These are phyloP conservation scores for Lentinus brumalis DNA, from an alignment of 768 basidiomycete species.

Conservation along the genomic window DNA sequence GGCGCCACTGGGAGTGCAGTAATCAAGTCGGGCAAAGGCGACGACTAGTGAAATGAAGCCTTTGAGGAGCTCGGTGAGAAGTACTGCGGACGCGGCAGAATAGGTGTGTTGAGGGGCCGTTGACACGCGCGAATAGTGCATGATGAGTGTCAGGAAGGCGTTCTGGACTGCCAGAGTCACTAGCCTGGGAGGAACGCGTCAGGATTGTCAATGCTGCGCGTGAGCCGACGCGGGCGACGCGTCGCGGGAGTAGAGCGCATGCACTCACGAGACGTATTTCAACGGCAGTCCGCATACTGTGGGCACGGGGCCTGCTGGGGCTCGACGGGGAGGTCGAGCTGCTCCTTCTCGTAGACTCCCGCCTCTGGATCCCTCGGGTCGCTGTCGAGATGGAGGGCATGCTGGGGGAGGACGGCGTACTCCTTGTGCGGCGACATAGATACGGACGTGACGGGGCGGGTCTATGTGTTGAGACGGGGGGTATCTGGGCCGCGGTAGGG, in stretches of 20 bases:
- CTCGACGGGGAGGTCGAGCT: constrained; percentile 42
- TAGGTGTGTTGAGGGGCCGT: constrained; percentile 75
- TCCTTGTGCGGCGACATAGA: constrained; percentile 28
- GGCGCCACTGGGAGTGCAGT: constrained; percentile 27
- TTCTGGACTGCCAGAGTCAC: constrained; percentile 92
- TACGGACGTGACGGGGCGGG: constrained; percentile 5
- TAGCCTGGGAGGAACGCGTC: constrained; percentile 45
- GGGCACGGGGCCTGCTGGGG: constrained; percentile 43
- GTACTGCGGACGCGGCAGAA: constrained; percentile 91
- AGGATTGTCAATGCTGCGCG: background rate
- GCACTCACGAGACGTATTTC: constrained; percentile 60
- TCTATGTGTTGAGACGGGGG: constrained; percentile 18
- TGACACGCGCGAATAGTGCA: constrained; percentile 94
- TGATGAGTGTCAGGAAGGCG: constrained; percentile 86
- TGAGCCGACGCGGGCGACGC: background rate
- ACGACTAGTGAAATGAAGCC: constrained; percentile 84
- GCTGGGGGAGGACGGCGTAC: constrained; percentile 24
- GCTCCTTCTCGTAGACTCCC: constrained; percentile 33
- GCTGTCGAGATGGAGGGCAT: constrained; percentile 24
- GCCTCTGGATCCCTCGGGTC: constrained; percentile 20
- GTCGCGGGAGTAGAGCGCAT: constrained; percentile 6
- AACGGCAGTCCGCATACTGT: constrained; percentile 69
- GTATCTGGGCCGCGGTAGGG: constrained; percentile 21
- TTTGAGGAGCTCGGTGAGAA: constrained; percentile 93
- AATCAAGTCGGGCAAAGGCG: constrained; percentile 69